Base-by-base conservation (phyloP, 495 filamentous ascomycete species). In the Zalerion maritima region DNA sequence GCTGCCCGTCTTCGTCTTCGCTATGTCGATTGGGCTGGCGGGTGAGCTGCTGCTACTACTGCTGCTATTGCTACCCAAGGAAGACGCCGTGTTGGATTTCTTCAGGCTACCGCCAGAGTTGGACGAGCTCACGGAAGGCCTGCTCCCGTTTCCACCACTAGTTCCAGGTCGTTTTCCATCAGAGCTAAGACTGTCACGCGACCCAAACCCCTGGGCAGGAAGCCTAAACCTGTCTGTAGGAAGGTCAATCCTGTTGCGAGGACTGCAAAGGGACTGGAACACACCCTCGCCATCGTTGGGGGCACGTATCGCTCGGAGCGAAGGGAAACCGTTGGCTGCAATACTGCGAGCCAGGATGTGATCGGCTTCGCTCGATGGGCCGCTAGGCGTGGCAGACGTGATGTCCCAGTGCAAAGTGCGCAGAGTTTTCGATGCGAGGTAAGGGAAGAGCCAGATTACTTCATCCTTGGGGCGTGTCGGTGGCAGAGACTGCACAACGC, bases 331-430 rank as follows among this genome's bases (percentile, higher is more conserved):
- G 7, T 55, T 59, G 10, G 65, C 64, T 2, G 60, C 50, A 30
- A 94, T 86, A 28, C 75, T 76, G 35, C 65, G 67, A 10, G 81
- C 78, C 20, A 94, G 66, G 32, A 83, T 71, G 4, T 54, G 61
- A 34, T 82, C 83, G 6, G 82, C 78, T 12, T 41, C 34, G 20
- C 55, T 62, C 8, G 48, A 36, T 5, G 55, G 47, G 9, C 58
- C 45, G 33, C 57, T 54, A n/a, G n/a, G n/a, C n/a, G n/a, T n/a
- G n/a, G n/a, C n/a, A 21, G 54, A 35, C 1, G 76, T 68, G 15
- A 86, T 68, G 42, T 92, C 81, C 86, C 86, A 89, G 52, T 89
- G 81, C 9, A 89, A 55, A 29, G 69, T 71, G 33, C 70, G 55
- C 0, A 92, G 63, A 12, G 62, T 70, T 1, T 53, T 47, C 0